Percentiles rank a stretch among this genome's conserved stretches.
Evolutionary conservation across 257 asterid species (phyloP).

Genomic region (Vinca minor): DNA sequence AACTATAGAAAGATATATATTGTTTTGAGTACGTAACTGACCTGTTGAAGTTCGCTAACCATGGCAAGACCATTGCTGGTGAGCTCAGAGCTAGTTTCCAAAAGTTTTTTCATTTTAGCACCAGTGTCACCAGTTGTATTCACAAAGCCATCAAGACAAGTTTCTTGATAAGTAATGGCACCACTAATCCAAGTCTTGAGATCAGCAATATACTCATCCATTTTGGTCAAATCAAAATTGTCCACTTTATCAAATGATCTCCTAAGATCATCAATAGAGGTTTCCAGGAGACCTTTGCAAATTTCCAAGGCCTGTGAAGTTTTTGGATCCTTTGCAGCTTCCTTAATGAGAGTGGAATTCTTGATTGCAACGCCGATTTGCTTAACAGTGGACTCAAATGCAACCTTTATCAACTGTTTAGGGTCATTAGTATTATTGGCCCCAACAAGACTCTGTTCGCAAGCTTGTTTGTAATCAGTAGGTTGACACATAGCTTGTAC

Average conservation of each 20-base stretch:
- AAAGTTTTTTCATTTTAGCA: slow-evolving; percentile 21
- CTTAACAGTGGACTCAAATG: slow-evolving; percentile 10
- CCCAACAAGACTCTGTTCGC: slow-evolving; percentile 15
- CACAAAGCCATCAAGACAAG: slow-evolving; percentile 29
- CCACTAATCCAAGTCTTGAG: slow-evolving; percentile 26
- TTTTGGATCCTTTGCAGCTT: slow-evolving; percentile 21
- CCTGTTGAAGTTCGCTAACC: slow-evolving; percentile 13
- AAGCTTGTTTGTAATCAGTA: slow-evolving; percentile 25
- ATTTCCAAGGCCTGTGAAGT: slow-evolving; percentile 18
- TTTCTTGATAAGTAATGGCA: slow-evolving; percentile 19
- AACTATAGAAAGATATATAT: no score
- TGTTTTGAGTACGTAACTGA: no score
- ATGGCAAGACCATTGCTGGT: slow-evolving; percentile 28
- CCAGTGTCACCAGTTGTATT: slow-evolving; percentile 24
- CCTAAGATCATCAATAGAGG: slow-evolving; percentile 13
- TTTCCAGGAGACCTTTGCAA: slow-evolving; percentile 9
- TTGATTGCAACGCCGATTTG: slow-evolving; percentile 15
- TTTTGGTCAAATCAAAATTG: not conserved
- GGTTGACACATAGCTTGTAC: slow-evolving; percentile 15
- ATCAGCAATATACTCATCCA: slow-evolving; percentile 13
- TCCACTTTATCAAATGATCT: slow-evolving; percentile 15
- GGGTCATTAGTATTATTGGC: slow-evolving; percentile 21
- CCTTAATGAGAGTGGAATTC: not conserved
- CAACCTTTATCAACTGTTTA: slow-evolving; percentile 18
- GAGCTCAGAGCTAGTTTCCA: slow-evolving; percentile 20